Conservation (phyloP, 345 rosid genomes). For the Balakata baccata region DNA sequence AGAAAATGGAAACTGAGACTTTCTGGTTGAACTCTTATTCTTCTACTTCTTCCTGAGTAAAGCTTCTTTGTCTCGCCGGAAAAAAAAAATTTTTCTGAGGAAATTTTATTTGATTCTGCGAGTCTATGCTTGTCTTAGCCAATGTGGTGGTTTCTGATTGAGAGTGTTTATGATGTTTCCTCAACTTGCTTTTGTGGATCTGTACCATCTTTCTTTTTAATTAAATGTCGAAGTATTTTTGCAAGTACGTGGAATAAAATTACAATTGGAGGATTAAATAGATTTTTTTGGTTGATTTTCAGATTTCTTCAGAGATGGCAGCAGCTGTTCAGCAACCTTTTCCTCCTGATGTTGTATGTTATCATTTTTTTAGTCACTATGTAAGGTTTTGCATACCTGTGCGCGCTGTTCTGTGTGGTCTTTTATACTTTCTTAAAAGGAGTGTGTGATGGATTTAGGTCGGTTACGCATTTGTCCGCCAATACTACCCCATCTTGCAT, state of each 20-base stretch:
- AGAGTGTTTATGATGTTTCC: background rate
- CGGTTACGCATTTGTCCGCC: constrained; percentile 92
- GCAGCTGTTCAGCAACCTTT: constrained; percentile 7
- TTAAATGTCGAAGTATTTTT: background rate
- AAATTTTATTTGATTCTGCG: background rate
- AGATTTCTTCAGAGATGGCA: constrained; percentile 16
- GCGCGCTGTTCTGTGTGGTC: background rate
- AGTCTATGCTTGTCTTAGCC: background rate
- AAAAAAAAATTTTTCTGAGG: background rate
- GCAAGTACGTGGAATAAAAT: background rate
- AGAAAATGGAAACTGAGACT: background rate
- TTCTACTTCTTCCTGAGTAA: background rate
- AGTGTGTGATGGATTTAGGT: constrained; percentile 43
- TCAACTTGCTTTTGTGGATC: background rate
- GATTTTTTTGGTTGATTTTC: background rate
- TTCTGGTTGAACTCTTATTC: background rate
- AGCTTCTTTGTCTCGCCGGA: background rate
- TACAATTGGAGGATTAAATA: background rate
- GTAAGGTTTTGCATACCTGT: background rate
- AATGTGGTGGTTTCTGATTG: background rate
- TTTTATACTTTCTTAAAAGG: background rate
- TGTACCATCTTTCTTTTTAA: no score
- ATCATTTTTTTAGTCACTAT: background rate
- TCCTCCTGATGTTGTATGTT: constrained; percentile 27
- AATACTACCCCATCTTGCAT: constrained; percentile 81